phyloP scores from a whole-genome alignment of 2,329 filamentous ascomycete species.

The Paramyrothecium roridum region DNA sequence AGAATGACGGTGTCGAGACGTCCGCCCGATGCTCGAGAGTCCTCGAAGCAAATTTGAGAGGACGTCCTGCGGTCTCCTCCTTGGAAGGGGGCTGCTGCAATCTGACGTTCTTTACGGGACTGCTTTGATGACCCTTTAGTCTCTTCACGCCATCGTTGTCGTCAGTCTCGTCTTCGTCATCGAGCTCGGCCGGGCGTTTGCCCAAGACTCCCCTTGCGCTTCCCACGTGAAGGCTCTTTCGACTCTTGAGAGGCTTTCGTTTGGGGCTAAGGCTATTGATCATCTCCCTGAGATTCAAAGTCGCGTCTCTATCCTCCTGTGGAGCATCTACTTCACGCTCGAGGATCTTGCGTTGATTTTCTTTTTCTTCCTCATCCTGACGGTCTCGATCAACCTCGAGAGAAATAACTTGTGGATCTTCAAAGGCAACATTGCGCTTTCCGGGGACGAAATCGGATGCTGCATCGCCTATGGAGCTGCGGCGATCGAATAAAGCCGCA shows the following conservation, averaged over 20 bases:
- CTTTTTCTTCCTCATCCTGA: slow-evolving; percentile 57
- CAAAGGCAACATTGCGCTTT: slow-evolving; percentile 53
- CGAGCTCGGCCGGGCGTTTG: slow-evolving; percentile 70
- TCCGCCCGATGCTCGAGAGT: slow-evolving; percentile 39
- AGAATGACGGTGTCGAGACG: slow-evolving; percentile 41
- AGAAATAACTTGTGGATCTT: slow-evolving; percentile 61
- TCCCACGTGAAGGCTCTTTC: slow-evolving; percentile 75
- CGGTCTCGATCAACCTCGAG: slow-evolving; percentile 59
- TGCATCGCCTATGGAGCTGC: slow-evolving; percentile 68
- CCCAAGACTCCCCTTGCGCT: slow-evolving; percentile 71
- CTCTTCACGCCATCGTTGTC: slow-evolving; percentile 63
- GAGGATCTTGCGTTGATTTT: slow-evolving; percentile 54
- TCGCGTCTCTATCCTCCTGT: slow-evolving; percentile 57
- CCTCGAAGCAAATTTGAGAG: slow-evolving; percentile 46
- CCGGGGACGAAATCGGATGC: slow-evolving; percentile 61
- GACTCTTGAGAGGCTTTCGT: slow-evolving; percentile 62
- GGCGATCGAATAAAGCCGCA: slow-evolving; percentile 66
- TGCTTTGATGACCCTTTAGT: slow-evolving; percentile 67
- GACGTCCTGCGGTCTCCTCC: slow-evolving; percentile 62
- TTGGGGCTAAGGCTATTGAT: slow-evolving; percentile 76
- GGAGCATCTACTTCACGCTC: slow-evolving; percentile 43
- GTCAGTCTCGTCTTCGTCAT: slow-evolving; percentile 59
- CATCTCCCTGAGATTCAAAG: slow-evolving; percentile 69
- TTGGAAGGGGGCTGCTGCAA: slow-evolving; percentile 68
- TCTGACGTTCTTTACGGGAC: slow-evolving; percentile 72